Evolutionary conservation across 805 yeast species (phyloP).

Genomic region (Zygoascus ofunaensis): DNA sequence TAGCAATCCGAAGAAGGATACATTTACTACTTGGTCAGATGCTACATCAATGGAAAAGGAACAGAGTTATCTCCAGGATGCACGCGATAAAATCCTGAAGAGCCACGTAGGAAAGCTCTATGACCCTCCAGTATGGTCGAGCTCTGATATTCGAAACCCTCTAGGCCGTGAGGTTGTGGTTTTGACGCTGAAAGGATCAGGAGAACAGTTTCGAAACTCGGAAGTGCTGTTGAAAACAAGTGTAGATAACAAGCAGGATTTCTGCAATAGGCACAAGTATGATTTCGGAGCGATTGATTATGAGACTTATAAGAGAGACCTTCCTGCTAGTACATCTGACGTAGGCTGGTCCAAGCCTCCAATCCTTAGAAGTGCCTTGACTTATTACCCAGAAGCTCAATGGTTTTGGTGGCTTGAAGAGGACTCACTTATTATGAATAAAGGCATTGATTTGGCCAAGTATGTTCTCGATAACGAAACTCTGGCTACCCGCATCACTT

Average conservation of each 20-base stretch:
- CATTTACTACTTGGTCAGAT: too few species aligned
- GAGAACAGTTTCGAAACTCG: background rate
- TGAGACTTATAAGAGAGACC: background rate
- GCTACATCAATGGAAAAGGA: too few species aligned
- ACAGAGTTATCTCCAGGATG: background rate
- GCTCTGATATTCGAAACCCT: background rate
- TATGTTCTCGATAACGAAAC: conserved; percentile 23
- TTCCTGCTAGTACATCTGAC: background rate
- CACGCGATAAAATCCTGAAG: background rate
- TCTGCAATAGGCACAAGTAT: background rate
- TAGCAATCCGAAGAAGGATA: too few species aligned
- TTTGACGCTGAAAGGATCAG: background rate
- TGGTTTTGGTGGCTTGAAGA: conserved; percentile 33
- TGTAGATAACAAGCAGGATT: background rate
- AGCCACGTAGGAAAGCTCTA: background rate
- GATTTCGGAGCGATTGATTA: background rate
- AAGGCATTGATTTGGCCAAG: conserved; percentile 20
- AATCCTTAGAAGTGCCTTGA: conserved; percentile 25
- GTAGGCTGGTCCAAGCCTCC: conserved; percentile 26
- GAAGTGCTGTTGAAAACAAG: background rate
- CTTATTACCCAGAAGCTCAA: conserved; percentile 25
- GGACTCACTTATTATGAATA: conserved; percentile 28
- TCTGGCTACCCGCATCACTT: conserved; percentile 18
- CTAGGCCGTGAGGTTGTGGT: background rate
- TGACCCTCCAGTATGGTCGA: background rate